These are phyloP conservation scores for Diaporthe sp. DNA, from an alignment of 2,329 filamentous ascomycete genomes.

Conservation along the genomic window DNA sequence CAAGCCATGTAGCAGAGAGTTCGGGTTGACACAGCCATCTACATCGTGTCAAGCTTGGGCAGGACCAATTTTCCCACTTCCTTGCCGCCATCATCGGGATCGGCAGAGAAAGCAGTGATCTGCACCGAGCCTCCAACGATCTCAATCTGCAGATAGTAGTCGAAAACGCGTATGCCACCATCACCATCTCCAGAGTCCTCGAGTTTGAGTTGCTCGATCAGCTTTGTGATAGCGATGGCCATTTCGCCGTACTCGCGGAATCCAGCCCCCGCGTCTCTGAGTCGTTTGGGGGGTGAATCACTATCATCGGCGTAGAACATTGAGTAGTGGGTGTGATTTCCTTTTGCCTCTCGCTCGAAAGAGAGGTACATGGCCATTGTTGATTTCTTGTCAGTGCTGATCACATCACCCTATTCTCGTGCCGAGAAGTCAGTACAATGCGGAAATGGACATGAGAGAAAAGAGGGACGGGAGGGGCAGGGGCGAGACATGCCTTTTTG, in stretches of 20 bases:
- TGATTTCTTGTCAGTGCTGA: background rate
- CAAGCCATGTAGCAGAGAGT: background rate
- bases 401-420: background rate
- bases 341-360: background rate
- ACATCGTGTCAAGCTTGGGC: background rate
- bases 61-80: background rate
- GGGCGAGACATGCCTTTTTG: background rate
- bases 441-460: background rate
- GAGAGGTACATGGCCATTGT: background rate
- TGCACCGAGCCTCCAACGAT: background rate
- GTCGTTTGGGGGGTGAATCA: background rate
- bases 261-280: accelerated
- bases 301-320: background rate
- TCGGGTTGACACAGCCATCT: accelerated
- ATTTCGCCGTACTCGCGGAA: background rate
- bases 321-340: background rate
- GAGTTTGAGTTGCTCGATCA: background rate
- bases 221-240: background rate
- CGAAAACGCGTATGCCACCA: background rate
- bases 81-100: background rate
- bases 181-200: accelerated
- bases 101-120: background rate
- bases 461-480: too few relatives aligned
- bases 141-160: background rate
- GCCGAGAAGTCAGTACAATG: background rate